A percentile compares a stretch with the other conserved stretches of the same genome.
These are phyloP conservation scores for Coemansia sp. DNA, from an alignment of 192 early-diverging fungal species.

Conservation along the genomic window DNA sequence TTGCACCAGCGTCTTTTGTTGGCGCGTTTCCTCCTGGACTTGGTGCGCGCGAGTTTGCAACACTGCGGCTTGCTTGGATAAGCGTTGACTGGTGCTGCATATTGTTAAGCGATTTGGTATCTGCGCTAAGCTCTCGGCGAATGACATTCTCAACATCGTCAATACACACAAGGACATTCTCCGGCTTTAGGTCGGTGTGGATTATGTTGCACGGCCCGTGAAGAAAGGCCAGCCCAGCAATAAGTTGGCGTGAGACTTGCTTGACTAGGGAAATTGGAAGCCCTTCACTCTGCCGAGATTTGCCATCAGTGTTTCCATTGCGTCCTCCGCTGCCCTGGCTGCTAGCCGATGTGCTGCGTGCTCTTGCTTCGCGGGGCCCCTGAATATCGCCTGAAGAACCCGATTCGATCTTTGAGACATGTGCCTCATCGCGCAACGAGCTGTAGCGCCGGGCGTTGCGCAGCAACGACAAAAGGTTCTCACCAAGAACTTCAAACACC, in stretches of 20 bases:
- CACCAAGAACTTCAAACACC: slow-evolving; percentile 97
- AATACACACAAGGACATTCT: slow-evolving; percentile 94
- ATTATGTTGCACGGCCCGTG: slow-evolving; percentile 94
- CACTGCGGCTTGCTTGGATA: slow-evolving; percentile 53
- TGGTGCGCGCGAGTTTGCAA: slow-evolving; percentile 53
- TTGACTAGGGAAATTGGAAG: slow-evolving; percentile 87
- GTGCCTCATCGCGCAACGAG: slow-evolving; percentile 33
- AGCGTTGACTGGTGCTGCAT: slow-evolving; percentile 11
- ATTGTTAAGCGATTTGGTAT: slow-evolving; percentile 7
- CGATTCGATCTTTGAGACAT: slow-evolving; percentile 24
- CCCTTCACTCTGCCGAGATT: slow-evolving; percentile 56
- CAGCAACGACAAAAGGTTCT: slow-evolving; percentile 90
- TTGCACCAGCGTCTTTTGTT: not conserved
- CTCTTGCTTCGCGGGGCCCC: not conserved
- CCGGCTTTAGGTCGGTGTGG: slow-evolving; percentile 98
- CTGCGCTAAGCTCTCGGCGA: slow-evolving; percentile 47
- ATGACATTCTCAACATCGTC: slow-evolving; percentile 83
- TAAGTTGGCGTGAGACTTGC: slow-evolving; percentile 87
- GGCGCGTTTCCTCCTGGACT: slow-evolving; percentile 25
- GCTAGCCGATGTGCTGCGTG: slow-evolving; percentile 4
- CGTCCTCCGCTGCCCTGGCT: slow-evolving; percentile 13
- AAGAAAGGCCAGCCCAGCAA: slow-evolving; percentile 91
- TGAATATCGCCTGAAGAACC: slow-evolving; percentile 22
- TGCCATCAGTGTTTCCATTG: slow-evolving; percentile 17
- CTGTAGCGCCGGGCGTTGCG: slow-evolving; percentile 58